Base-by-base conservation (phyloP, 495 filamentous ascomycete species). In the Trichoderma erinaceum region DNA sequence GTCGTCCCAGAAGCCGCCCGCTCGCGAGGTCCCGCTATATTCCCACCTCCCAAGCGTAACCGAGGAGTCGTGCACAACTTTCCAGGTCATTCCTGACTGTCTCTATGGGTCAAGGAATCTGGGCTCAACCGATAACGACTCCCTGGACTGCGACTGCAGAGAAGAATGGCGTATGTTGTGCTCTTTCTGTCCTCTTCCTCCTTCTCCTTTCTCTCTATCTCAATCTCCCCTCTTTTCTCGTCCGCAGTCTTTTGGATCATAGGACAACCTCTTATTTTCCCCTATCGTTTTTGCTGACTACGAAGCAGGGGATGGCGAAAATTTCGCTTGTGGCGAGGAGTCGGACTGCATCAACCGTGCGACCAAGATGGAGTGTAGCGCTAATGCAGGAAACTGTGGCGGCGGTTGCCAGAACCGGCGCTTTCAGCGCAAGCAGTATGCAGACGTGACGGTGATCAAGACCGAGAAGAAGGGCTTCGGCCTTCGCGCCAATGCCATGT, bases 321-420 rank as follows among this genome's bases (percentile, higher is more conserved):
- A 99, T 79, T 78, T 87, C 74, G 93, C 95, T 64, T 99, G 95
- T 77, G 95, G 92, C 48, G 92, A 96, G 70, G 92, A 98, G 78
- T 97, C 95, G 21, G 95, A 98, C 77, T 99, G 95, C 77, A 99
- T 99, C 80, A 99, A 99, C 76, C 92, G 96, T 75, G 89, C 91
- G 66, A 98, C 95, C 41, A 97, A 97, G 74, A 97, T 99, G 83
- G 95, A 99, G 77, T 99, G 95, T 75, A 84, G 91, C 23, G 87
- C 88, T 52, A 85, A 86, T 69, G 87, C 89, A 65, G 97, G 93
- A 78, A 88, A 90, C 71, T 99, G 95, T 79, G 94, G 93, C 50
- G 75, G 84, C 41, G 87, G 86, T 52, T 99, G 95, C 75, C 91
- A 94, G 74, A 99, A 99, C 74, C 92, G 97, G 73, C 90, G 95